phyloP scores from a whole-genome alignment of 345 rosid genomes.

The Pseudoturritis turrita region DNA sequence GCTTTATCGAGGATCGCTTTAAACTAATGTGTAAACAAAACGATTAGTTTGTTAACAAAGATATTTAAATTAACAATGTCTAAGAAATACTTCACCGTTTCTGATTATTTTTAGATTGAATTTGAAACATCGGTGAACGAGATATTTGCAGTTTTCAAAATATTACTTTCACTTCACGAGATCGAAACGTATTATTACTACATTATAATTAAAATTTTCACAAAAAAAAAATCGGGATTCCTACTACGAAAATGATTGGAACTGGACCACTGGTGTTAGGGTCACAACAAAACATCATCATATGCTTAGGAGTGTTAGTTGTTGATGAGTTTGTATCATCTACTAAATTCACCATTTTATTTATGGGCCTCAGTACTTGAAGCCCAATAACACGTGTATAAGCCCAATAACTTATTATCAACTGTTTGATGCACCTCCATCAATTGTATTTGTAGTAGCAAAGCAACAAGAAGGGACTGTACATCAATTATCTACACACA shows the following conservation, averaged over 20 bases:
- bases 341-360: neutral
- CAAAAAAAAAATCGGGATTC: slow-evolving; percentile 13
- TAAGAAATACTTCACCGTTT: slow-evolving; percentile 15
- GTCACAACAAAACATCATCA: slow-evolving; percentile 1
- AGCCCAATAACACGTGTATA: slow-evolving; percentile 1
- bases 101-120: neutral
- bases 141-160: slow-evolving; percentile 19
- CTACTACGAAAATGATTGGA: slow-evolving; percentile 30
- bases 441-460: too few relatives aligned
- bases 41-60: neutral
- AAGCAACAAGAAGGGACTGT: too few relatives aligned
- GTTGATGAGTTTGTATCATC: neutral
- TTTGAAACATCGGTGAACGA: neutral
- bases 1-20: neutral
- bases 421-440: too few relatives aligned
- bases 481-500: too few relatives aligned
- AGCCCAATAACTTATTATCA: too few relatives aligned
- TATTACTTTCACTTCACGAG: slow-evolving; percentile 20
- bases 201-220: neutral
- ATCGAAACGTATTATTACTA: neutral
- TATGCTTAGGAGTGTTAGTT: neutral
- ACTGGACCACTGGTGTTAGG: neutral
- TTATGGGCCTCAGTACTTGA: neutral
- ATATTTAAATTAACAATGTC: neutral
- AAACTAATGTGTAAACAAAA: neutral